phyloP scores from a whole-genome alignment of 2,329 filamentous ascomycete species.

The Fusarium napiforme region DNA sequence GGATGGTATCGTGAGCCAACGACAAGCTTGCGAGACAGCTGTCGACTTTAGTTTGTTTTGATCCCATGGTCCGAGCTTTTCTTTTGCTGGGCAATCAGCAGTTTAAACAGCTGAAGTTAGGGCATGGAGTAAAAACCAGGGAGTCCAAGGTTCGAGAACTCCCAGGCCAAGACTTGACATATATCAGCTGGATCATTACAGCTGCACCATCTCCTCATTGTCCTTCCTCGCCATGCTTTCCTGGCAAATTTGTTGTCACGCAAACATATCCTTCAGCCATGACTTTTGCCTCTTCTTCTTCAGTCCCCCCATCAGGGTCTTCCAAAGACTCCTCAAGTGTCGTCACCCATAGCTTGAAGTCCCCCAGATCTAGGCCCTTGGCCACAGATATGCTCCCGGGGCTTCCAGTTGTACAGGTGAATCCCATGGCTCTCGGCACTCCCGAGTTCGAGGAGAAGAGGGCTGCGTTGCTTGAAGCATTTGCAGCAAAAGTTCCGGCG shows the following conservation, averaged over 20 bases:
- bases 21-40: not conserved
- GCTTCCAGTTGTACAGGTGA: conserved; percentile 31
- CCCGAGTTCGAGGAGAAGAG: conserved; percentile 41
- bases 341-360: not conserved
- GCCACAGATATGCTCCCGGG: not conserved
- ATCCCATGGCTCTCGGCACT: conserved; percentile 32
- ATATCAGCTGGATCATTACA: not conserved
- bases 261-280: not conserved
- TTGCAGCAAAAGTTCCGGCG: conserved; percentile 48
- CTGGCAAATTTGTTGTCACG: rapidly evolving
- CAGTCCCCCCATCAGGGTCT: not conserved
- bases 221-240: not conserved
- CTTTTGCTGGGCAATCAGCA: not conserved
- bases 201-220: not conserved
- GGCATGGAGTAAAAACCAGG: not conserved
- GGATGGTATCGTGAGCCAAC: not conserved
- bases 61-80: not conserved
- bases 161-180: not conserved
- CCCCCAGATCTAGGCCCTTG: not conserved
- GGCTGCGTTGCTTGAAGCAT: conserved; percentile 43
- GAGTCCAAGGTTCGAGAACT: not conserved
- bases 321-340: not conserved
- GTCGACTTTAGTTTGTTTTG: not conserved
- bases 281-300: not conserved
- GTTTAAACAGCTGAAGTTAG: not conserved